These are phyloP conservation scores for Pseudogymnoascus sp. DNA, from an alignment of 2,329 filamentous ascomycete genomes.

Conservation along the genomic window DNA sequence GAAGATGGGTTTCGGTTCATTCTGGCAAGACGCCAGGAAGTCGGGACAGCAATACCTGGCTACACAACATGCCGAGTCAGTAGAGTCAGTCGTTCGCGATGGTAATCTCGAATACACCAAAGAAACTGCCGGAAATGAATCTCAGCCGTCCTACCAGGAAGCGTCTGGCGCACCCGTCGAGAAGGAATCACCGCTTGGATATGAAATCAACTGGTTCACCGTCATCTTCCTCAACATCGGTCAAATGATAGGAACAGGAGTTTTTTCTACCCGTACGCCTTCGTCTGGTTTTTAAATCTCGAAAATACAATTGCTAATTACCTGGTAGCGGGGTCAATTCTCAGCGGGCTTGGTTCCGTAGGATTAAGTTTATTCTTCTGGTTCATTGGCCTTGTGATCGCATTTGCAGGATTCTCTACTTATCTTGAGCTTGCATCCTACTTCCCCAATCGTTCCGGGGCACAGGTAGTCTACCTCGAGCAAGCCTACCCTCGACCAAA, in stretches of 20 bases:
- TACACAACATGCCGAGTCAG: not conserved
- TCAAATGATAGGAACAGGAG: conserved; percentile 55
- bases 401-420: conserved; percentile 44
- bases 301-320: not conserved
- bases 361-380: conserved; percentile 57
- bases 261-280: conserved; percentile 54
- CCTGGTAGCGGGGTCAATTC: conserved; percentile 44
- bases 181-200: conserved; percentile 48
- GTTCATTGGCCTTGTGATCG: conserved; percentile 53
- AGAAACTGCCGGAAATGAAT: conserved; percentile 37
- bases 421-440: conserved; percentile 58
- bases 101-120: conserved; percentile 16
- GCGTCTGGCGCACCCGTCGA: conserved; percentile 55
- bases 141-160: conserved; percentile 45
- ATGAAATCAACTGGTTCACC: conserved; percentile 46
- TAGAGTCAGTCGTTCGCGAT: conserved; percentile 9
- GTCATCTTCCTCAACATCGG: conserved; percentile 53
- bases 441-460: conserved; percentile 58
- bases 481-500: conserved; percentile 57
- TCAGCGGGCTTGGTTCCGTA: conserved; percentile 51
- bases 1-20: conserved; percentile 2
- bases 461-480: conserved; percentile 60
- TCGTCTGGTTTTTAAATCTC: not conserved
- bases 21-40: conserved; percentile 5
- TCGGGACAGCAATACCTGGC: conserved; percentile 5